These are phyloP conservation scores for Pseudotulostoma volvatum DNA, from an alignment of 495 filamentous ascomycete species.

Conservation along the genomic window DNA sequence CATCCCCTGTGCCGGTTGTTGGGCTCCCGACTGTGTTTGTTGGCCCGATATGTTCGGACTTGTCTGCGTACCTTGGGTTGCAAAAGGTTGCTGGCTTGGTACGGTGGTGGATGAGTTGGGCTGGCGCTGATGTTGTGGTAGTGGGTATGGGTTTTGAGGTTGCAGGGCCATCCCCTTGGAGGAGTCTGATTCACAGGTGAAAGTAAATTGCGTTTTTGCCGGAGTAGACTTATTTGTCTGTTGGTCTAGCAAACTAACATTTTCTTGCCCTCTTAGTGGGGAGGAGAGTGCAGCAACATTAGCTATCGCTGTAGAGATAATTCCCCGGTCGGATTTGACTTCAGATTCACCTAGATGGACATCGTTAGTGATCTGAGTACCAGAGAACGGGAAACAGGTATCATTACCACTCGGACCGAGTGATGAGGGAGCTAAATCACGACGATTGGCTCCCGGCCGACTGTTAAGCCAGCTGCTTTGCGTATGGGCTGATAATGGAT, in stretches of 20 bases:
- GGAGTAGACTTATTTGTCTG: slow-evolving; percentile 41
- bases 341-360: slow-evolving; percentile 15
- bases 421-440: slow-evolving; percentile 25
- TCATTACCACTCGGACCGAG: slow-evolving; percentile 23
- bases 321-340: slow-evolving; percentile 42
- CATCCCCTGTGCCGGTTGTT: slow-evolving; percentile 22
- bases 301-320: slow-evolving; percentile 81
- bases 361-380: slow-evolving; percentile 4
- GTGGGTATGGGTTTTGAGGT: slow-evolving; percentile 19
- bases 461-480: slow-evolving; percentile 21
- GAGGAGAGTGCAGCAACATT: slow-evolving; percentile 59
- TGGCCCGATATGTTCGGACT: slow-evolving; percentile 33
- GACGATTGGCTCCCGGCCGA: slow-evolving; percentile 19
- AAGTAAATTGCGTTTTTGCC: slow-evolving; percentile 75
- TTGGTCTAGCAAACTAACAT: slow-evolving; percentile 60
- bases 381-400: neutral
- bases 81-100: slow-evolving; percentile 23
- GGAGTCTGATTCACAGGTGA: slow-evolving; percentile 69
- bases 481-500: slow-evolving; percentile 38
- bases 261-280: slow-evolving; percentile 46
- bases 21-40: slow-evolving; percentile 11
- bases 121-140: slow-evolving; percentile 16
- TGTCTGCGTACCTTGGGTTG: slow-evolving; percentile 48
- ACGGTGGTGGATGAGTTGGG: slow-evolving; percentile 16
- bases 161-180: slow-evolving; percentile 44